phyloP scores from a whole-genome alignment of 2,329 filamentous ascomycete genomes.

The Rhynchosporium agropyri region DNA sequence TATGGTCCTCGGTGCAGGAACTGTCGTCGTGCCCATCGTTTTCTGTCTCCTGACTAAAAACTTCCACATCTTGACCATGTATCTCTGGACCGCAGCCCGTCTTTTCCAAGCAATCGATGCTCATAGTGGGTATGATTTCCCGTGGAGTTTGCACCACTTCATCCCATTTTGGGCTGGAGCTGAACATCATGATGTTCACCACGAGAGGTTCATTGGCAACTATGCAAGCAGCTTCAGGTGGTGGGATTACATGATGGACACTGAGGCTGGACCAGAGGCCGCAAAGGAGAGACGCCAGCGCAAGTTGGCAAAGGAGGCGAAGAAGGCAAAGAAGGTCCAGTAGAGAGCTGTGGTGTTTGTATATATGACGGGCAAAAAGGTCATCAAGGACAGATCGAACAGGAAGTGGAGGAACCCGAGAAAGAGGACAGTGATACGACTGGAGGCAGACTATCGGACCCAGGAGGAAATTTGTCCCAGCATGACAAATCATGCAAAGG shows the following conservation, averaged over 20 bases:
- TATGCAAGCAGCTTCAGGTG: conserved; percentile 97
- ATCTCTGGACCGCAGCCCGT: conserved; percentile 89
- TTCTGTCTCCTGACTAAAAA: conserved; percentile 84
- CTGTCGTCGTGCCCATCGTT: conserved; percentile 78
- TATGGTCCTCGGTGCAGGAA: conserved; percentile 89
- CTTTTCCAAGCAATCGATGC: conserved; percentile 98
- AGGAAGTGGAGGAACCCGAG: background rate
- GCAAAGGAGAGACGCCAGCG: conserved; percentile 80
- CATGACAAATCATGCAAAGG: conserved; percentile 12
- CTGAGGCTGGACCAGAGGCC: conserved; percentile 87
- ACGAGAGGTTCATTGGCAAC: conserved; percentile 98
- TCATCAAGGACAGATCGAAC: background rate
- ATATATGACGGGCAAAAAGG: conserved; percentile 21
- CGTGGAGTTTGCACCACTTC: conserved; percentile 94
- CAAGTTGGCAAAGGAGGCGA: conserved; percentile 66
- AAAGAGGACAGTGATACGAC: background rate
- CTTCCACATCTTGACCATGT: conserved; percentile 96
- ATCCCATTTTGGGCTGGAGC: conserved; percentile 98
- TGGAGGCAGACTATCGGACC: conserved; percentile 9
- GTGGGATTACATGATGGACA: conserved; percentile 96
- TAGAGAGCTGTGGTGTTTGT: conserved; percentile 29
- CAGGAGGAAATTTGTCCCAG: conserved; percentile 14
- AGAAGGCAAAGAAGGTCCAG: conserved; percentile 67
- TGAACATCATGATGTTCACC: conserved; percentile 94
- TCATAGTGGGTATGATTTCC: conserved; percentile 97